phyloP scores from a whole-genome alignment of 177 flowering plant species.

The Vitis hybrid region DNA sequence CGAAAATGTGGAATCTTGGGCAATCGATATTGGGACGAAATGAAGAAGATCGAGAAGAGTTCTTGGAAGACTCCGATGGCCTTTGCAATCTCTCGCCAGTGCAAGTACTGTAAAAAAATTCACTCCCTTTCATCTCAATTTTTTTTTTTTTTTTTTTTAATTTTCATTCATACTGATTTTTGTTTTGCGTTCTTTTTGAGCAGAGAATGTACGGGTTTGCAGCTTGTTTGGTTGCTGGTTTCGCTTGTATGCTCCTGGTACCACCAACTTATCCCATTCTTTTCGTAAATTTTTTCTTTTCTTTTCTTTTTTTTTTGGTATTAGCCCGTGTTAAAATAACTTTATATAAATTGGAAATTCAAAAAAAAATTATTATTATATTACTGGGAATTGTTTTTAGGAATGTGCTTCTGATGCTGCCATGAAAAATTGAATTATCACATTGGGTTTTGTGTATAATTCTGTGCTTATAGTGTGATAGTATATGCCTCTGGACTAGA shows the following conservation, averaged over 20 bases:
- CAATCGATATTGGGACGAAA: constrained; percentile 37
- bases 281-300: not conserved
- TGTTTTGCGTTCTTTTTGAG: constrained; percentile 9
- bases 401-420: too few species aligned
- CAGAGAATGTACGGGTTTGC: constrained; percentile 87
- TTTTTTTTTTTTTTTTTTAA: not conserved
- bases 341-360: too few species aligned
- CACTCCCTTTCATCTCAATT: not conserved
- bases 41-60: constrained; percentile 46
- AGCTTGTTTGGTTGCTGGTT: constrained; percentile 62
- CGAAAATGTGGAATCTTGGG: constrained; percentile 54
- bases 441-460: too few species aligned
- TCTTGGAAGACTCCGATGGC: constrained; percentile 49
- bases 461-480: too few species aligned
- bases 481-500: too few species aligned
- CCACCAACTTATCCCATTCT: not conserved
- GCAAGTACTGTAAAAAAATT: constrained; percentile 41
- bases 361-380: too few species aligned
- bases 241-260: constrained; percentile 79
- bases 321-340: too few species aligned
- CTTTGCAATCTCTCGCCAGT: constrained; percentile 60
- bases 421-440: too few species aligned
- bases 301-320: not conserved
- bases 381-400: too few species aligned
- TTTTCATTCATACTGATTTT: not conserved